Evolutionary conservation across 1,284 basidiomycete genomes (phyloP).

Genomic region (Pseudozyma pruni): DNA sequence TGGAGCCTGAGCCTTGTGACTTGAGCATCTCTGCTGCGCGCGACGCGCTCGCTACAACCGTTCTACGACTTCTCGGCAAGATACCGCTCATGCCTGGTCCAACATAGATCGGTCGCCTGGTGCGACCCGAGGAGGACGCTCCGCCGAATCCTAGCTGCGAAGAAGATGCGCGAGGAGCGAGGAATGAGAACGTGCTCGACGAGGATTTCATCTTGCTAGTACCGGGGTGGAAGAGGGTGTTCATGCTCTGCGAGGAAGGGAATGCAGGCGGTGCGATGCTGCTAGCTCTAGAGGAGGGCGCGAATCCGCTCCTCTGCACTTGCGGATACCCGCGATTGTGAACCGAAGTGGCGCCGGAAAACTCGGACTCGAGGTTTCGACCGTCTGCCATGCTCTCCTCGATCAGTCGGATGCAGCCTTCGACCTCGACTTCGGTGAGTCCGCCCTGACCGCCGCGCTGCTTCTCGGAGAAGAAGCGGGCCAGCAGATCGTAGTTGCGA

Average conservation of each 20-base stretch:
- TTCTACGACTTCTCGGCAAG: constrained; percentile 37
- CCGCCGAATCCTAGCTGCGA: constrained; percentile 10
- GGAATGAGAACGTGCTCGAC: constrained; percentile 40
- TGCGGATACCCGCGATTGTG: constrained; percentile 7
- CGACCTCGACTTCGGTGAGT: constrained; percentile 55
- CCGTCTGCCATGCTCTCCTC: constrained; percentile 50
- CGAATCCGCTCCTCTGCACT: constrained; percentile 9
- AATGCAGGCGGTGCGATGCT: constrained; percentile 33
- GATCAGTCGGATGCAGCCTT: constrained; percentile 54
- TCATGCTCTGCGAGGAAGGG: constrained; percentile 30
- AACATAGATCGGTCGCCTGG: constrained; percentile 40
- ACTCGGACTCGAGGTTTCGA: constrained; percentile 44
- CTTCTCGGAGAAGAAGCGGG: constrained; percentile 59
- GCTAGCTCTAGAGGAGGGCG: constrained; percentile 35
- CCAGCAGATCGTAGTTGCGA: constrained; percentile 57
- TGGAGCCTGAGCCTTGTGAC: constrained; percentile 5
- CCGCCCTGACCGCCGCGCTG: constrained; percentile 40
- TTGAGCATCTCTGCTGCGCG: constrained; percentile 21
- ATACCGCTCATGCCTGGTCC: constrained; percentile 49
- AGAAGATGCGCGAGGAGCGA: constrained; percentile 34
- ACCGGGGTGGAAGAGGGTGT: constrained; percentile 42
- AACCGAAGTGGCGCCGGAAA: constrained; percentile 4
- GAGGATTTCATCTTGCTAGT: constrained; percentile 27
- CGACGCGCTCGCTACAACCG: constrained; percentile 33
- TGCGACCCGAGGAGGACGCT: constrained; percentile 8